phyloP scores from a whole-genome alignment of 768 basidiomycete species.

The Phlebiopsis gigantea region DNA sequence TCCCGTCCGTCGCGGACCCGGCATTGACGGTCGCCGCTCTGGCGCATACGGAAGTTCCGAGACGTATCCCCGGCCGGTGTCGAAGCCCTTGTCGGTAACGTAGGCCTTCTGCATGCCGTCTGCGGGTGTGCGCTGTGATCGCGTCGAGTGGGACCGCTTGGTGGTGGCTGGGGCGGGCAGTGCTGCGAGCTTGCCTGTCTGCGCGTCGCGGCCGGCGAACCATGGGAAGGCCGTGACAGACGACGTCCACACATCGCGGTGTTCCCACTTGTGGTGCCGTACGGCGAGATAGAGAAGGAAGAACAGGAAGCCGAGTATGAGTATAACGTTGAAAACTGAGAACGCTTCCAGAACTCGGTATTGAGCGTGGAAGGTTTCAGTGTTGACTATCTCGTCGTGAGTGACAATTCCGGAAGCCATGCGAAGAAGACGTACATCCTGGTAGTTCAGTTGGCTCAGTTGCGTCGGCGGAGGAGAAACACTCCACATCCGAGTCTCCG shows the following conservation, averaged over 20 bases:
- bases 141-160: conserved; percentile 13
- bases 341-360: conserved; percentile 80
- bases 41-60: background rate
- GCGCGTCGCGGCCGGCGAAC: conserved; percentile 40
- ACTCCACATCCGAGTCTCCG: conserved; percentile 77
- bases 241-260: conserved; percentile 24
- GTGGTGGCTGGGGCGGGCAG: conserved; percentile 38
- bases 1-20: background rate
- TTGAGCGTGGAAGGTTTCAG: conserved; percentile 85
- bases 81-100: background rate
- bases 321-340: conserved; percentile 68
- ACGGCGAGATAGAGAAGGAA: conserved; percentile 40
- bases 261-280: conserved; percentile 37
- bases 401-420: background rate
- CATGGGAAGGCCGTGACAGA: conserved; percentile 70
- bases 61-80: background rate
- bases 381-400: conserved; percentile 50
- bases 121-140: background rate
- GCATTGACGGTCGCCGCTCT: background rate
- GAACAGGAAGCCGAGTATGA: conserved; percentile 45
- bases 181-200: conserved; percentile 38
- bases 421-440: conserved; percentile 49
- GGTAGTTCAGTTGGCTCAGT: conserved; percentile 53
- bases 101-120: background rate
- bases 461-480: conserved; percentile 56